Percentiles rank a stretch among this genome's conserved stretches.
Conservation (phyloP, 768 basidiomycete genomes). For the Rhodotorula toruloides region DNA sequence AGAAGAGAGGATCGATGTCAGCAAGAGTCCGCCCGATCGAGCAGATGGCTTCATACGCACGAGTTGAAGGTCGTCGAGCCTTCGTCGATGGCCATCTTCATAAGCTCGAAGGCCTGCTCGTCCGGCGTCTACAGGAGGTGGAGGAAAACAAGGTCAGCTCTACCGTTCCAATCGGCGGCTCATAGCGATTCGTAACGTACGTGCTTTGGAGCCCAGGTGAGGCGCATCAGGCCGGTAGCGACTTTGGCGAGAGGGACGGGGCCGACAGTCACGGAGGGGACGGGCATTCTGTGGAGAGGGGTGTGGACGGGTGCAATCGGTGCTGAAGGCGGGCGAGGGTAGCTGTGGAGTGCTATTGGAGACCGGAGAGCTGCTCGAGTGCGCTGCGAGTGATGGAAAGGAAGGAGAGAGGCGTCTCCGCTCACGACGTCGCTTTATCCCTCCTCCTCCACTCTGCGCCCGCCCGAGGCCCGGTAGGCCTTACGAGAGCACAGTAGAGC, state of each 20-base stretch:
- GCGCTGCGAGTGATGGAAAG: background rate
- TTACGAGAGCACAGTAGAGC: too few relatives aligned
- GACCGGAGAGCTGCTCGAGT: too few relatives aligned
- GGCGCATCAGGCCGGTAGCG: slow-evolving; percentile 49
- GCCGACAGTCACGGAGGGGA: background rate
- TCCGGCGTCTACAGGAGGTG: slow-evolving; percentile 48
- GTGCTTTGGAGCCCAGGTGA: slow-evolving; percentile 50
- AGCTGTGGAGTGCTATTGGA: too few relatives aligned
- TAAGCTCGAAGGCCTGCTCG: slow-evolving; percentile 59
- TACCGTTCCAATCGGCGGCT: background rate
- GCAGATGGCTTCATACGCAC: too few relatives aligned
- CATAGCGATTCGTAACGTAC: background rate
- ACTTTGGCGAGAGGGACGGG: slow-evolving; percentile 39
- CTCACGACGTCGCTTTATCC: too few relatives aligned
- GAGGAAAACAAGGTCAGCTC: background rate
- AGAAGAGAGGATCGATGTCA: too few relatives aligned
- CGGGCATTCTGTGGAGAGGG: too few relatives aligned
- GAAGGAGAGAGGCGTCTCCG: background rate
- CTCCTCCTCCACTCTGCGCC: too few relatives aligned
- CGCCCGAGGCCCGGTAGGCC: too few relatives aligned
- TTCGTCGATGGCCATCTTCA: slow-evolving; percentile 50
- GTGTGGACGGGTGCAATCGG: too few relatives aligned
- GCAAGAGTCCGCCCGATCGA: too few relatives aligned
- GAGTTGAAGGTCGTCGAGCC: slow-evolving; percentile 52
- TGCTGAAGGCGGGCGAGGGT: too few relatives aligned